A percentile compares a stretch with the other conserved stretches of the same genome.
Conservation (phyloP, 129 eudicot genomes). For the Heracleum sosnowskyi region DNA sequence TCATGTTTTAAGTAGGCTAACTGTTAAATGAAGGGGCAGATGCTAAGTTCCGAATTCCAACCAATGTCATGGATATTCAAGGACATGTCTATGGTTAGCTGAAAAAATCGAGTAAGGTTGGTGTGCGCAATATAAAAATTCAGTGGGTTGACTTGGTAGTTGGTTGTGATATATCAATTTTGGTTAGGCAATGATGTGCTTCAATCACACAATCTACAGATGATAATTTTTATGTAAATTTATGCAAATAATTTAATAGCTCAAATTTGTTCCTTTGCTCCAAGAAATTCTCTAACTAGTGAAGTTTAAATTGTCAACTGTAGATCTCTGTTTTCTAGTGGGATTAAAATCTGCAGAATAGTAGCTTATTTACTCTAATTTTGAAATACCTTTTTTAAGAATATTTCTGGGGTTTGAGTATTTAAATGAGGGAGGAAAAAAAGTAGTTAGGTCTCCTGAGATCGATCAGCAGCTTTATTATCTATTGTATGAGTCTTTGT, state of each 20-base stretch:
- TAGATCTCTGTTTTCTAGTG: neutral
- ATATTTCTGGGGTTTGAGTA: neutral
- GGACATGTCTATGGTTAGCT: neutral
- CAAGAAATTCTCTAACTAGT: neutral
- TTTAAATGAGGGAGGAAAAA: neutral
- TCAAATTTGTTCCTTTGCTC: neutral
- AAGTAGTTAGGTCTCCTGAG: neutral
- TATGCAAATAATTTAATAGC: neutral
- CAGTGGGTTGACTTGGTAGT: neutral
- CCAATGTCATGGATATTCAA: neutral
- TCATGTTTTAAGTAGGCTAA: neutral
- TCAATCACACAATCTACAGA: neutral
- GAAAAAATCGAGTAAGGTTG: neutral
- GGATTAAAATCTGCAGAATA: neutral
- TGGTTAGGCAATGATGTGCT: neutral
- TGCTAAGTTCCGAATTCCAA: neutral
- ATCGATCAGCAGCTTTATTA: neutral
- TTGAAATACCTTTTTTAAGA: neutral
- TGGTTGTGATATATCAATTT: neutral
- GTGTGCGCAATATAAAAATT: neutral
- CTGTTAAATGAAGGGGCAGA: neutral
- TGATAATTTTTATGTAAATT: neutral
- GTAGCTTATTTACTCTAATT: neutral
- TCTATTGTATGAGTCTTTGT: neutral
- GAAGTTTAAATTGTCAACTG: neutral